Evolutionary conservation across 106 monocot genomes (phyloP).

Genomic region (Allium fistulosum): DNA sequence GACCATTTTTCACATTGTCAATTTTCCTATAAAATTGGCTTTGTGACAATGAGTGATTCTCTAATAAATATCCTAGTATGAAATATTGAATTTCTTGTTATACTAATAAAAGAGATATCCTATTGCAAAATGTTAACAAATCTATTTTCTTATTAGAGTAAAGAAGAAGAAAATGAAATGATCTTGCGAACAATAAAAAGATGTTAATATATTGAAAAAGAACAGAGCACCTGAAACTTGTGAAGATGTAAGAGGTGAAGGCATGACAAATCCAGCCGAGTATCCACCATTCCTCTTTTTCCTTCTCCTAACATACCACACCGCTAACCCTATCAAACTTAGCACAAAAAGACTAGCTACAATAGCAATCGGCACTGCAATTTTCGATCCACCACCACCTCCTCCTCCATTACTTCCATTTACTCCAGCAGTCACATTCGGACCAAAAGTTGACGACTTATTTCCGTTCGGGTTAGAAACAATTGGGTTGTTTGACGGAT

Average conservation of each 20-base stretch:
- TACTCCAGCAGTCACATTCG: not conserved
- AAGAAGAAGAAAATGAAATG: no score
- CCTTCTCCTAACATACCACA: conserved; percentile 42
- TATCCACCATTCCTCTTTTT: conserved; percentile 27
- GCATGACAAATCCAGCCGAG: conserved; percentile 34
- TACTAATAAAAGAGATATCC: no score
- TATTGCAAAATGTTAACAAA: no score
- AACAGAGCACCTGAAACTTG: conserved; percentile 41
- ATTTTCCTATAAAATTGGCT: no score
- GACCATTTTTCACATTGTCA: no score
- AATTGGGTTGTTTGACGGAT: not conserved
- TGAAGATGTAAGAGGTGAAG: conserved; percentile 46
- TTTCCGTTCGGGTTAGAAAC: conserved; percentile 5
- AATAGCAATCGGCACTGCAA: conserved; percentile 20
- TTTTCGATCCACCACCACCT: conserved; percentile 8
- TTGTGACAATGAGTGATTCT: no score
- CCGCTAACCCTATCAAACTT: conserved; percentile 25
- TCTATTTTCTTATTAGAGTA: no score
- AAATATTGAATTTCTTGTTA: no score
- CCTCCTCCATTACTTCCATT: conserved; percentile 10
- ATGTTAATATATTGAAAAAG: no score
- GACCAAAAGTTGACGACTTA: conserved; percentile 6
- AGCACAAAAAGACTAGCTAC: conserved; percentile 25
- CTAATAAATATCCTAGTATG: no score
- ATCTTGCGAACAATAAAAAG: no score